Evolutionary conservation across 75 land plant genomes (phyloP).

Genomic region (Pinus albicaulis): DNA sequence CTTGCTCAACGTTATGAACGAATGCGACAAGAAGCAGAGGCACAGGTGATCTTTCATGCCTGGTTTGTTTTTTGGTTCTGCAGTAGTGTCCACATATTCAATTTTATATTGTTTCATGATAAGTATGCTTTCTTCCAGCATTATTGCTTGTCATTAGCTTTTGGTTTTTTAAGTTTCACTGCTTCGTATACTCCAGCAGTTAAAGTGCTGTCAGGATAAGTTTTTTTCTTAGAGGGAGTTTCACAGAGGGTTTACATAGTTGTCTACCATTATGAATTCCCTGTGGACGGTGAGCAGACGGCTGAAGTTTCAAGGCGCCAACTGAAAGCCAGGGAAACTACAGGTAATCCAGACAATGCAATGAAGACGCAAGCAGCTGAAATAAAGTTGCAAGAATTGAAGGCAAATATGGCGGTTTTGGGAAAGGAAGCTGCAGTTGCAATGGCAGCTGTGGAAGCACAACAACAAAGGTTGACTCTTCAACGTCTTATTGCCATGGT

Average conservation of each 20-base stretch:
- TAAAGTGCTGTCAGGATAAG: background rate
- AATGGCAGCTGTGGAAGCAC: conserved; percentile 89
- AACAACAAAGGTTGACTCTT: conserved; percentile 84
- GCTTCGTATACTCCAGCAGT: background rate
- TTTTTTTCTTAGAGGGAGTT: conserved; percentile 3
- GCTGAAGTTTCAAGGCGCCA: conserved; percentile 79
- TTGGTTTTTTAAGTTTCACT: background rate
- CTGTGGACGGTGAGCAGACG: conserved; percentile 36
- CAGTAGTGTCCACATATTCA: background rate
- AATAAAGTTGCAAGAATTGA: conserved; percentile 69
- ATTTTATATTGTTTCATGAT: background rate
- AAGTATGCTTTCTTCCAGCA: background rate
- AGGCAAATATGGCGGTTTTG: conserved; percentile 62
- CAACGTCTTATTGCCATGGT: conserved; percentile 84
- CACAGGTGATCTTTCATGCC: conserved; percentile 18
- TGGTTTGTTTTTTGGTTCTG: background rate
- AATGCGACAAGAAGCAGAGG: conserved; percentile 46
- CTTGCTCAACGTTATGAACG: conserved; percentile 40
- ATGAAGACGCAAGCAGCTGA: conserved; percentile 78
- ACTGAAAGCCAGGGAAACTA: conserved; percentile 58
- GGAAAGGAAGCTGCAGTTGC: conserved; percentile 94
- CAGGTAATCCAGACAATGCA: conserved; percentile 50
- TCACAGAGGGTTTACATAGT: conserved; percentile 9
- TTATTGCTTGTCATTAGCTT: background rate
- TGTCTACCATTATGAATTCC: background rate